Base-by-base conservation (phyloP, 2,329 filamentous ascomycete genomes). In the Ceratocystis cubensis region DNA sequence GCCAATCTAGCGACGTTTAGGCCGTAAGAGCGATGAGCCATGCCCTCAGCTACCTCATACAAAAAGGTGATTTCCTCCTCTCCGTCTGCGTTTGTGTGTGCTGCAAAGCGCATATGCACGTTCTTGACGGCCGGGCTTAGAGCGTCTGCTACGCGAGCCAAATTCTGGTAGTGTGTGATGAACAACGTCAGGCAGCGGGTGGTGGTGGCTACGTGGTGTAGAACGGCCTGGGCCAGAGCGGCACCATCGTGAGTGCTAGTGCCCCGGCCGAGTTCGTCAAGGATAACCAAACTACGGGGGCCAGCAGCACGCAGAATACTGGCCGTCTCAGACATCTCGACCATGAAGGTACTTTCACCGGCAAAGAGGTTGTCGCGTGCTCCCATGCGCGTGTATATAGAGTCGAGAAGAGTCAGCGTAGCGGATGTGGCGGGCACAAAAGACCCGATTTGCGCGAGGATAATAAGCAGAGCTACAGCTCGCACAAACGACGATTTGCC, bases 401-500 rank as follows among this genome's bases (percentile, higher is more conserved):
- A 91, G 75, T 99, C 94, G 45, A 93, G 81, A 69, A 96, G 86
- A 8, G 92, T 93, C 0, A 97, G 82, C 2, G 79, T 77, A 30
- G 93, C 85, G 1, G 84, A 81, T 33, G 82, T 80, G 25, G 93
- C 93, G 1, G 94, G 94, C 0, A 99, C 91, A 75, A 92, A 99
- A 46, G 89, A 95, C 63, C 94, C 94, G 70, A 96, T 88, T 74
- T 99, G 94, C 6, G 91, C 91, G 79, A 99, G 92, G 72, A 99
- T 92, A 61, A 88, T 84, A 69, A 97, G 91, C 5, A 99, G 84
- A 8, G 94, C 93, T 57, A 96, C 86, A 70, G 92, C 89, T 65
- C 94, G 90, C 25, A 99, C 93, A 75, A 96, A 99, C 67, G 88
- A 94, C n/a, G 91, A 96, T 74, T 99, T 99, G 66, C 94, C 94